Evolutionary conservation across 371 early-diverging fungal genomes (phyloP).

Genomic region (Neoconidiobolus thromboides): DNA sequence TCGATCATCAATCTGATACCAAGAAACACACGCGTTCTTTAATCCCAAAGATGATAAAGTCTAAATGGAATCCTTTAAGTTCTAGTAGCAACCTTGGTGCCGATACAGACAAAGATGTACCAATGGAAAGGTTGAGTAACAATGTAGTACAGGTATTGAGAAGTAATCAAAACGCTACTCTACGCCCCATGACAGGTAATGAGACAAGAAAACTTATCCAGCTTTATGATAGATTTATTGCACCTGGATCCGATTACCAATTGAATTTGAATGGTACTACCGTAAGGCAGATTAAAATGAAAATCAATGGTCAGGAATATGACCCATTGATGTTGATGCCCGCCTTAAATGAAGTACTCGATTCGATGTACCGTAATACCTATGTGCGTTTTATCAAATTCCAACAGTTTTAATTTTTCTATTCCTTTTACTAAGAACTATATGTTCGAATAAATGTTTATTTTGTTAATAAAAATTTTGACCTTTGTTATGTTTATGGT

Average conservation of each 20-base stretch:
- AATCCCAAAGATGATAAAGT: not conserved
- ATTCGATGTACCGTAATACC: conserved; percentile 1
- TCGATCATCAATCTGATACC: not conserved
- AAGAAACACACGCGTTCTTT: not conserved
- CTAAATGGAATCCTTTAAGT: not conserved
- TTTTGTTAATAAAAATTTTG: too few species aligned
- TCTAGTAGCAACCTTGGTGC: not conserved
- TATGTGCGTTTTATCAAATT: not conserved
- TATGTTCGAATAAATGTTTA: not conserved
- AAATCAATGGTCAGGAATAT: not conserved
- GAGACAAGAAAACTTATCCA: not conserved
- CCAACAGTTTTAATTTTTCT: not conserved
- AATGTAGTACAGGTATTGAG: not conserved
- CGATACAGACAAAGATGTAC: too few species aligned
- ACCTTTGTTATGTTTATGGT: too few species aligned
- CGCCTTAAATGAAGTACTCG: not conserved
- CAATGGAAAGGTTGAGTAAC: not conserved
- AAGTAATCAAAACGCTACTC: not conserved
- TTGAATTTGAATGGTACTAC: not conserved
- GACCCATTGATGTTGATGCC: not conserved
- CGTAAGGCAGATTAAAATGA: not conserved
- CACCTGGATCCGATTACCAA: not conserved
- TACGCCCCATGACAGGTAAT: not conserved
- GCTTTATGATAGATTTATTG: not conserved
- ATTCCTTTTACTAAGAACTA: not conserved